Evolutionary conservation across 371 early-diverging fungal genomes (phyloP), one percentile per base, ranked within the genome.

Genomic region (Smittium culicis): DNA sequence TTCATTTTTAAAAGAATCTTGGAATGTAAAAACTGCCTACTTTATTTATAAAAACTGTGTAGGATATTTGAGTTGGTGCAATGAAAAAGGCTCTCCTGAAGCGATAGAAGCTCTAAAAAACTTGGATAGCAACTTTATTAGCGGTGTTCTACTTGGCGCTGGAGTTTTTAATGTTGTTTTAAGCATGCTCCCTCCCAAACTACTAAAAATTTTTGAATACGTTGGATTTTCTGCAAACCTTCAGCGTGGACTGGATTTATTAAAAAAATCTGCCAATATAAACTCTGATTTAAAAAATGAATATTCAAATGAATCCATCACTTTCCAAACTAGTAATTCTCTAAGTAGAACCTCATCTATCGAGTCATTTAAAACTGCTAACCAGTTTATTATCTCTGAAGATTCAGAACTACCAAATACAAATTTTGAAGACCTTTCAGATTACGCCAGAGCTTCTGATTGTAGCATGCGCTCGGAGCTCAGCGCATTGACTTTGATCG

Each of bases 211-310:
- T 2, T 77, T 87, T 27, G 86, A 90, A 73, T 74, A 90, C 45
- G 82, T 89, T 45, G 91, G 91, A 0, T 89, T 89, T 74, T 69
- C 82, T 0, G 84, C 84, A 17, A 82, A 88, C 69, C 80, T 86
- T 32, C 72, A 76, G 2, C 80, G 83, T 71, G 91, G 87, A 2
- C 74, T 90, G 0, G 73, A 74, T 61, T 72, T 83, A 16, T 76
- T 90, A 30, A 84, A 80, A 64, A 71, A 83, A 25, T 82, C 83
- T 11, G 70, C 76, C 0, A 64, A 45, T 63, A 25, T 31, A 24
- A 68, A 5, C 20, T 34, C 63, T 31, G 33, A 30, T 45, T 45
- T 45, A 5, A 45, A 45, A 3, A 57, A 16, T 25, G 57, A 57
- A 16, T 5, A 57, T n/a, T 16, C 3, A 8, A 20, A 57, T 5